phyloP scores from a whole-genome alignment of 768 basidiomycete genomes.

The Auricularia heimuer region DNA sequence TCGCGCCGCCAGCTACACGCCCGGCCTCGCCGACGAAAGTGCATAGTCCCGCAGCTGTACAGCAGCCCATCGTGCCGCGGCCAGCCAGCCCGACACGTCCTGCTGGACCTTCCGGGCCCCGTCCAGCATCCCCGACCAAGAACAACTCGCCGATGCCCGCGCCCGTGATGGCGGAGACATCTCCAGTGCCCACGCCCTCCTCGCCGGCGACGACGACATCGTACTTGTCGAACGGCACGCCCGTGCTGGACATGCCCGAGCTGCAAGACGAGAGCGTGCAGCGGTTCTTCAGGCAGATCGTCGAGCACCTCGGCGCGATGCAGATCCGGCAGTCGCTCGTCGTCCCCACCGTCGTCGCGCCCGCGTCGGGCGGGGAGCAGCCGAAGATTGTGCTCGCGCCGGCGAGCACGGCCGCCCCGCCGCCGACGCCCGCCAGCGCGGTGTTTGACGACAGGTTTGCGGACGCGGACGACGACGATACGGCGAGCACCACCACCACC shows the following conservation, averaged over 20 bases:
- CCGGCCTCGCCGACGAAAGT: background rate
- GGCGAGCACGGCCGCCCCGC: background rate
- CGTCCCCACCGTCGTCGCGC: background rate
- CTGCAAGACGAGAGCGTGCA: slow-evolving; percentile 70
- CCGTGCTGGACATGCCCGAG: slow-evolving; percentile 52
- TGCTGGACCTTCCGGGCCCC: background rate
- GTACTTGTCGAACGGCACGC: slow-evolving; percentile 22
- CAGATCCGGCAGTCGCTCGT: slow-evolving; percentile 38
- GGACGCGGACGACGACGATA: slow-evolving; percentile 26
- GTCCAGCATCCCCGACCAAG: background rate
- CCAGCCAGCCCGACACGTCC: background rate
- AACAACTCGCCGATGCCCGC: too few relatives aligned
- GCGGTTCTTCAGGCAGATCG: slow-evolving; percentile 77
- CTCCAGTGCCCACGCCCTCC: slow-evolving; percentile 9
- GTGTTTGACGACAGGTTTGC: slow-evolving; percentile 17
- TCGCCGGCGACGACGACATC: slow-evolving; percentile 15
- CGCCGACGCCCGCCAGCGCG: background rate
- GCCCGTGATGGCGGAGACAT: too few relatives aligned
- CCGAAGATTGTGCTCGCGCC: background rate
- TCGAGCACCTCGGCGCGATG: slow-evolving; percentile 67
- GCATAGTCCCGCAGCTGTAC: background rate
- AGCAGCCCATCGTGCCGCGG: background rate
- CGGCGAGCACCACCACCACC: background rate
- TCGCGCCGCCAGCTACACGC: background rate
- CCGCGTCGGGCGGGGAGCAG: background rate